Evolutionary conservation across 176 grass and related monocot species (phyloP), one percentile per base, ranked within the genome.

Genomic region (Rhipidocladum racemiflorum): DNA sequence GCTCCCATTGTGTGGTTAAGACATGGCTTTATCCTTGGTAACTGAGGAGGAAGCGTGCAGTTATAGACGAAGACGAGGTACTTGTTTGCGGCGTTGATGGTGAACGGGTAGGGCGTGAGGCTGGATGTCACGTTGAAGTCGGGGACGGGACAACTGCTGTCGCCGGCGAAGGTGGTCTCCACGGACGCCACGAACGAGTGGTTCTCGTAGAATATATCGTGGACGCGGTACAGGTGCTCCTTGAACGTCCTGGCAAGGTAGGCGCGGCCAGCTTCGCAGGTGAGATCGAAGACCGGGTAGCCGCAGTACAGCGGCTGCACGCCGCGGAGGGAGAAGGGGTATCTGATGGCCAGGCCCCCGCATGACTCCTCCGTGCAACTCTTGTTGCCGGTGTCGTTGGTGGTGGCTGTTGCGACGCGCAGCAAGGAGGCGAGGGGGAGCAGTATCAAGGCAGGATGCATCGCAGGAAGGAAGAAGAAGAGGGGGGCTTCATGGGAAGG

Each of bases 271-370:
- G 6, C 17, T 45, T 50, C 42, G 48, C 94, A 97, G 0, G 44
- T 24, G 36, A 97, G 75, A 23, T 75, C 28, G 5, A 94, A 87
- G 0, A 40, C 4, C 35, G 89, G 81, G 65, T 75, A 87, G 11
- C 85, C 85, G 43, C 79, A 87, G 43, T 77, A 1, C 0, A 30
- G 2, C 17, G 83, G 90, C 24, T 96, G 85, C 29, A 12, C 24
- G 3, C 54, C 76, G 35, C 0, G 0, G 80, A 92, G 76, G 67
- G 70, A 92, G 93, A 92, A 96, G 21, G 93, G 93, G 62, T 85
- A 92, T 2, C 2, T 30, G 59, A 95, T 74, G 67, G 0, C 46
- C 42, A 74, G 44, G 36, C 10, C 15, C 6, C 92, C 86, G 55
- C 89, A 94, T 35, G 0, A 9, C 66, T 27, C 48, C 50, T 27